Base-by-base conservation (phyloP, 108 stramenopile species). In the Nitzschia putrida region DNA sequence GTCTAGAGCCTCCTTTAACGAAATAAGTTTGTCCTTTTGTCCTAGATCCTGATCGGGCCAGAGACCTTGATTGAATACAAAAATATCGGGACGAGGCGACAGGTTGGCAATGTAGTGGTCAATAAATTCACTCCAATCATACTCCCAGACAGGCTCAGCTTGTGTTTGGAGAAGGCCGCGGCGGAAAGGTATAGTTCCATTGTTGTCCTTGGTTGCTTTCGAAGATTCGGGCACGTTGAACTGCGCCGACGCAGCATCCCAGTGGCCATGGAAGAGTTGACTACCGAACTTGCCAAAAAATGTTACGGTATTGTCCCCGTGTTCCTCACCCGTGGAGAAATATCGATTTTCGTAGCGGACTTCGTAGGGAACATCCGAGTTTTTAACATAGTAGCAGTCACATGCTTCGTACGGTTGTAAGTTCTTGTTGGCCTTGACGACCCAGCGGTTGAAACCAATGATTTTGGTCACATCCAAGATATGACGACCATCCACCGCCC, bases 361-460 rank as follows among this genome's bases (percentile, higher is more conserved):
- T 16, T 49, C 18, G 47, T 2, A 34, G 29, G 3, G 29, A 34
- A 34, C 29, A 34, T 34, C 29, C 29, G 29, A 34, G 4, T 60
- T 50, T 34, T 34, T 4, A 3, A 34, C 4, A 2, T 67, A 67
- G 59, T 51, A 71, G 53, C 77, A 82, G 54, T 82, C 73, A 54
- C 81, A 78, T 7, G 21, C 52, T 53, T 82, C 77, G 16, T 49
- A 52, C 4, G 73, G 69, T 57, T 59, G 14, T 52, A 82, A 59
- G 29, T 34, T 3, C 4, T 34, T 34, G 29, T 4, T 34, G 49
- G 80, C 72, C 42, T 60, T 71, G 2, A 34, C 38, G 38, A 66
- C 72, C 41, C 72, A 77, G 6, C 66, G 52, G 40, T 73, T 73
- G 76, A 75, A 81, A 21, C 57, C 67, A 8, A 58, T 38, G 47